Percentiles rank a stretch among this genome's conserved stretches.
These are phyloP conservation scores for Agrocybe chaxingu DNA, from an alignment of 768 basidiomycete genomes.

Conservation along the genomic window DNA sequence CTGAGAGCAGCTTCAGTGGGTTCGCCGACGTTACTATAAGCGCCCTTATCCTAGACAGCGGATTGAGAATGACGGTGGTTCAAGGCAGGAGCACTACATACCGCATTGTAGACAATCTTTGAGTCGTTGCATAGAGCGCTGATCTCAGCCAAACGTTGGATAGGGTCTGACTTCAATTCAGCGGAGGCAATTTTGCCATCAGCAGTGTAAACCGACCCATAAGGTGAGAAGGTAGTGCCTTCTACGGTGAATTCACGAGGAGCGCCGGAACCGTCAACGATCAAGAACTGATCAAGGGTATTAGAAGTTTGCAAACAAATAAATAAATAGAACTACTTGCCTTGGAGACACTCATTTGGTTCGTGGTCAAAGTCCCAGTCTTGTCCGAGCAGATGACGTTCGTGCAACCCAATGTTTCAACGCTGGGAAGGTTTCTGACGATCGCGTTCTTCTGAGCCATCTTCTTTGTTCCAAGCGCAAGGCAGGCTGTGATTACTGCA, in stretches of 20 bases:
- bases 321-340: slow-evolving; percentile 33
- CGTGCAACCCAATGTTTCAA: slow-evolving; percentile 96
- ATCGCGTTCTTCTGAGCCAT: slow-evolving; percentile 99
- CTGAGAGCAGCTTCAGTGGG: slow-evolving; percentile 97
- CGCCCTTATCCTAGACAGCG: slow-evolving; percentile 62
- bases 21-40: slow-evolving; percentile 86
- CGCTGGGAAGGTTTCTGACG: slow-evolving; percentile 92
- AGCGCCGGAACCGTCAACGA: slow-evolving; percentile 54
- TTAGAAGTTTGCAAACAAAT: background rate
- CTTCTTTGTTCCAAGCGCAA: slow-evolving; percentile 96
- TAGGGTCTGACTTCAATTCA: slow-evolving; percentile 63
- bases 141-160: slow-evolving; percentile 88
- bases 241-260: slow-evolving; percentile 77
- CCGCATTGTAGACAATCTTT: slow-evolving; percentile 79
- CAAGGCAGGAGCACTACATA: slow-evolving; percentile 30
- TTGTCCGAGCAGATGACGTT: slow-evolving; percentile 99
- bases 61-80: background rate
- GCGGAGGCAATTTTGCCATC: slow-evolving; percentile 56
- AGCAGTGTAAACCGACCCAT: slow-evolving; percentile 66
- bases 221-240: slow-evolving; percentile 89
- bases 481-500: slow-evolving; percentile 95
- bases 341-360: slow-evolving; percentile 94
- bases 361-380: slow-evolving; percentile 94
- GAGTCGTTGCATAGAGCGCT: slow-evolving; percentile 94
- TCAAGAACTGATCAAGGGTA: slow-evolving; percentile 57